These are phyloP conservation scores for Penicillium paradoxum DNA, from an alignment of 495 filamentous ascomycete genomes.

Conservation along the genomic window DNA sequence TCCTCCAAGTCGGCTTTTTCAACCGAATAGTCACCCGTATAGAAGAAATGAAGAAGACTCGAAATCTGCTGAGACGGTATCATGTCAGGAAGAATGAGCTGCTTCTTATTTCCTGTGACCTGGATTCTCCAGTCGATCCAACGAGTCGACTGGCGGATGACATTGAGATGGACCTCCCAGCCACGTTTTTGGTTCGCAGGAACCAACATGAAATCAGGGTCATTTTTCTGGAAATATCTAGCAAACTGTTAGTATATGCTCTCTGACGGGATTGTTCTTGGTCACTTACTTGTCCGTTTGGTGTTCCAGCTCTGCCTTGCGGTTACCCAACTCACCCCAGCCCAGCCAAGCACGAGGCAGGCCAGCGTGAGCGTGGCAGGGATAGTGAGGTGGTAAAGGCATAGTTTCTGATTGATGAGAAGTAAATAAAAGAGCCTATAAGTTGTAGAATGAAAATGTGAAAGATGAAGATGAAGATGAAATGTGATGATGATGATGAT, in stretches of 20 bases:
- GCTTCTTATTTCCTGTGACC: neutral
- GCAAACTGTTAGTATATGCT: neutral
- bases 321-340: conserved; percentile 1
- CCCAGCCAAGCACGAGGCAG: conserved; percentile 1
- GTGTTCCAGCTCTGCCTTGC: conserved; percentile 1
- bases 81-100: neutral
- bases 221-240: neutral
- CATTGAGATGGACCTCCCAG: neutral
- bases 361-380: neutral
- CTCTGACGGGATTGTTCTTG: neutral
- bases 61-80: neutral
- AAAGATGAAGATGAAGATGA: too few relatives aligned
- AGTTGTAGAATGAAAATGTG: too few relatives aligned
- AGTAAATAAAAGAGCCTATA: too few relatives aligned
- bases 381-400: neutral
- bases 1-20: neutral
- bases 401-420: too few relatives aligned
- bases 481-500: too few relatives aligned
- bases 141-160: neutral
- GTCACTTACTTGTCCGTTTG: neutral
- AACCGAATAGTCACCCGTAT: conserved; percentile 5
- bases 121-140: neutral
- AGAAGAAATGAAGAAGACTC: conserved; percentile 2
- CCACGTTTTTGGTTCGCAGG: neutral
- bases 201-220: neutral